Evolutionary conservation across 208 protist species (phyloP), one percentile per base, ranked within the genome.

Genomic region (Trypanosoma avium): DNA sequence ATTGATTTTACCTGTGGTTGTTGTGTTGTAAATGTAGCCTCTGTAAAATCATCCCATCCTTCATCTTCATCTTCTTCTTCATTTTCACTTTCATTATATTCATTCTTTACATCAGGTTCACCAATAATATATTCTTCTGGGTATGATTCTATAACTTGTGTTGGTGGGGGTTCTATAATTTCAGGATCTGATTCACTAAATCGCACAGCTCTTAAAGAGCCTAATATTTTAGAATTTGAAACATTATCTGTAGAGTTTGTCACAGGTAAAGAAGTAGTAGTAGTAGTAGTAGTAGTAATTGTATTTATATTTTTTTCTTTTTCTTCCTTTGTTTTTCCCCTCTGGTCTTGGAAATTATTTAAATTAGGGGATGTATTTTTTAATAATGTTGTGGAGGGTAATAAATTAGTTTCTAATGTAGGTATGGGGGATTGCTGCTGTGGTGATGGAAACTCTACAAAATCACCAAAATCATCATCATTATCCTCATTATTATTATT

Each of bases 391-490:
- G n/a, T n/a, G n/a, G n/a, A n/a, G n/a, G n/a, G n/a, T n/a, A n/a
- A n/a, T n/a, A n/a, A n/a, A n/a, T n/a, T n/a, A n/a, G n/a, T n/a
- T n/a, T n/a, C n/a, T n/a, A n/a, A n/a, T n/a, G n/a, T n/a, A n/a
- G n/a, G n/a, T n/a, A n/a, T n/a, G n/a, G n/a, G n/a, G n/a, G n/a
- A n/a, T n/a, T n/a, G n/a, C n/a, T n/a, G n/a, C n/a, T 26, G 46
- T 5, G 12, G 3, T 26, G 52, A 29, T 33, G 38, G 15, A 36
- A 40, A 35, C 40, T 47, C 63, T 32, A 66, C 58, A 67, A 77
- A 77, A 21, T 70, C 71, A 22, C 71, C 71, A 61, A 77, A 77
- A 4, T 61, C 71, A 72, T 77, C 71, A 53, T 72, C 36, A 27
- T 59, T 35, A 32, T 52, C 29, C 9, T 48, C 6, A 49, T 62